These are phyloP conservation scores for Rutstroemia sp. DNA, from an alignment of 2,329 filamentous ascomycete species.

Conservation along the genomic window DNA sequence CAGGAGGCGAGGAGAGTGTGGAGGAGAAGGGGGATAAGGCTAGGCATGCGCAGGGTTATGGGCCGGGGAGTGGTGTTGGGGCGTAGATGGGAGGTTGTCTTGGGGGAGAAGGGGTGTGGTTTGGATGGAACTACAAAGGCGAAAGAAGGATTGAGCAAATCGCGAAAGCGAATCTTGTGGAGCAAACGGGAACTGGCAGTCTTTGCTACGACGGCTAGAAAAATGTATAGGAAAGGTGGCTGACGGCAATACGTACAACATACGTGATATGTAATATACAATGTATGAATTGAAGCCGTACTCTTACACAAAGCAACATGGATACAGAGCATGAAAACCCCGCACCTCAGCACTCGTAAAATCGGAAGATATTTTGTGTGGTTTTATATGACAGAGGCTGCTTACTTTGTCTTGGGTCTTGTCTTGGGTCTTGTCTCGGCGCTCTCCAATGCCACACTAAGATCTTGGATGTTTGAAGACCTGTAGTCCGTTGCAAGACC, in stretches of 20 bases:
- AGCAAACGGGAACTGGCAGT: too few relatives aligned
- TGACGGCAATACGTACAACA: too few relatives aligned
- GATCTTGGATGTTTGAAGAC: neutral
- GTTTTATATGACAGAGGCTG: neutral
- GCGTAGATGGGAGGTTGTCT: constrained; percentile 31
- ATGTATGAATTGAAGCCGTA: too few relatives aligned
- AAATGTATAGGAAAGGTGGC: too few relatives aligned
- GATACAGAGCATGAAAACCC: neutral
- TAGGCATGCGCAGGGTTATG: constrained; percentile 39
- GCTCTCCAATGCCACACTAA: neutral
- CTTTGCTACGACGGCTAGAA: too few relatives aligned
- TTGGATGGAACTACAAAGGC: neutral
- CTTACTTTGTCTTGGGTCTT: neutral
- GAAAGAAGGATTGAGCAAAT: too few relatives aligned
- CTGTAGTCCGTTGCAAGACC: too few relatives aligned
- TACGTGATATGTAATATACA: too few relatives aligned
- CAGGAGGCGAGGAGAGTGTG: constrained; percentile 27
- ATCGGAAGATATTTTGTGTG: neutral
- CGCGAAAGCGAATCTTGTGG: too few relatives aligned
- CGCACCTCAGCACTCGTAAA: neutral
- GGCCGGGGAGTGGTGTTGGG: constrained; percentile 50
- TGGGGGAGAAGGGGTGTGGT: too few relatives aligned
- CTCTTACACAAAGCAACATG: too few relatives aligned
- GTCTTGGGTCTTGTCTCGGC: neutral
- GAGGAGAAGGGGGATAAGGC: constrained; percentile 33